Evolutionary conservation across 257 asterid genomes (phyloP), one percentile per base, ranked within the genome.

Genomic region (Penstemon davidsonii): DNA sequence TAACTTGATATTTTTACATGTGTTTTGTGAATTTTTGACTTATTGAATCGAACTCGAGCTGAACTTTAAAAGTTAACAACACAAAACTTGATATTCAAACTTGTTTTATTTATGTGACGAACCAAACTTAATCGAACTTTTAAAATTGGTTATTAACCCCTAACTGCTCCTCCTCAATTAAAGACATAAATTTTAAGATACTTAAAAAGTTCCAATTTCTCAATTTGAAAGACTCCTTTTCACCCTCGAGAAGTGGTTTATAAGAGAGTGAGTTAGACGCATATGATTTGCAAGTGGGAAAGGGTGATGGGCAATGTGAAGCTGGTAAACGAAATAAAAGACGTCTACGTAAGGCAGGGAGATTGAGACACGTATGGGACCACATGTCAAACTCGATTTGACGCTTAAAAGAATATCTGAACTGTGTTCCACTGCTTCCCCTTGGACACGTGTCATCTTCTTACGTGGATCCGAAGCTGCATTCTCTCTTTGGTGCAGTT

Each of bases 401-500:
- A 76, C 77, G 88, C 78, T 73, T 72, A 67, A 67, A 61, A 15
- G 84, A 79, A 76, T 80, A 82, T 80, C 81, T 81, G 71, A 43
- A 72, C 15, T 71, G 66, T 55, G 61, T 53, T 58, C 9, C 15
- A 12, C 43, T 36, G 66, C 69, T 0, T 2, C 0, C 45, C 19
- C 41, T 4, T 65, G 55, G 82, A 84, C 85, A 76, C 92, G 90
- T 75, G 90, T 79, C 80, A 45, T 2, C 13, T 5, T 5, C n/a
- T 1, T 81, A 80, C 87, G 78, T 75, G 81, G 7, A 25, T n/a
- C 11, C 64, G n/a, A 42, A 59, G 63, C 63, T 58, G 63, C 63
- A 58, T 58, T 18, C 41, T 6, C 63, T 57, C 45, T 7, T 37
- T 37, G n/a, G 7, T 15, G 62, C 62, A 19, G 3, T 25, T 55